Evolutionary conservation across 2,329 filamentous ascomycete genomes (phyloP).

Genomic region (Aspergillus sp.): DNA sequence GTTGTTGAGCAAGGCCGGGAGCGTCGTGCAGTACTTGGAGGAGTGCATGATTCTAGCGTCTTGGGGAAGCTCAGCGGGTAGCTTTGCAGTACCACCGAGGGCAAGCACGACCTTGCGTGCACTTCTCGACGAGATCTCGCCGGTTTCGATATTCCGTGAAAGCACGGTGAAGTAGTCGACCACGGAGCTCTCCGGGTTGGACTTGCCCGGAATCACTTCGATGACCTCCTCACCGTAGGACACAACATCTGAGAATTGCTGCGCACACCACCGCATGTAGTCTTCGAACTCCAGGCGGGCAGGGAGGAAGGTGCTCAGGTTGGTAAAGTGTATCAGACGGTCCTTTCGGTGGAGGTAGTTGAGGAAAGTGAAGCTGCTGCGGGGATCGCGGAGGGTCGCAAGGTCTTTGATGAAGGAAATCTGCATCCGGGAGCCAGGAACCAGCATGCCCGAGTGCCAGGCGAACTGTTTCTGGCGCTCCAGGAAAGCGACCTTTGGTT

Average conservation of each 20-base stretch:
- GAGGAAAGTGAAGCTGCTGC: conserved; percentile 90
- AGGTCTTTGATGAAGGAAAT: conserved; percentile 98
- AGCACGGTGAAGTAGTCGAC: conserved; percentile 71
- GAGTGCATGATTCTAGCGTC: conserved; percentile 81
- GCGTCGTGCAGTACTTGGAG: conserved; percentile 71
- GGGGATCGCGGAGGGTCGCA: conserved; percentile 83
- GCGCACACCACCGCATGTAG: conserved; percentile 91
- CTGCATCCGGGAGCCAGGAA: conserved; percentile 94
- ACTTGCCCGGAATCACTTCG: conserved; percentile 66
- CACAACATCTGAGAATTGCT: conserved; percentile 74
- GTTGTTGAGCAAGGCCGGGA: conserved; percentile 46
- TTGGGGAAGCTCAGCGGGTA: conserved; percentile 71
- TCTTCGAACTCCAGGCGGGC: conserved; percentile 90
- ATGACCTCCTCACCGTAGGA: conserved; percentile 79
- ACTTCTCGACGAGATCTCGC: conserved; percentile 43
- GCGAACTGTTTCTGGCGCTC: conserved; percentile 83
- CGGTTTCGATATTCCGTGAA: conserved; percentile 62
- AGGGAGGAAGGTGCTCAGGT: conserved; percentile 85
- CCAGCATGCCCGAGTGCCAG: conserved; percentile 95
- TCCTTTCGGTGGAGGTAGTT: conserved; percentile 86
- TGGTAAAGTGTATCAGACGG: conserved; percentile 87
- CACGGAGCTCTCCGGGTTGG: conserved; percentile 49
- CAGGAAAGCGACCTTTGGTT: conserved; percentile 80
- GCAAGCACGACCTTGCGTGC: conserved; percentile 65
- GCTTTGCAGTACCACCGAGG: conserved; percentile 69